A percentile compares a stretch with the other conserved stretches of the same genome.
Evolutionary conservation across 352 stramenopile species (phyloP).

Genomic region (Elongisporangium anandrum): DNA sequence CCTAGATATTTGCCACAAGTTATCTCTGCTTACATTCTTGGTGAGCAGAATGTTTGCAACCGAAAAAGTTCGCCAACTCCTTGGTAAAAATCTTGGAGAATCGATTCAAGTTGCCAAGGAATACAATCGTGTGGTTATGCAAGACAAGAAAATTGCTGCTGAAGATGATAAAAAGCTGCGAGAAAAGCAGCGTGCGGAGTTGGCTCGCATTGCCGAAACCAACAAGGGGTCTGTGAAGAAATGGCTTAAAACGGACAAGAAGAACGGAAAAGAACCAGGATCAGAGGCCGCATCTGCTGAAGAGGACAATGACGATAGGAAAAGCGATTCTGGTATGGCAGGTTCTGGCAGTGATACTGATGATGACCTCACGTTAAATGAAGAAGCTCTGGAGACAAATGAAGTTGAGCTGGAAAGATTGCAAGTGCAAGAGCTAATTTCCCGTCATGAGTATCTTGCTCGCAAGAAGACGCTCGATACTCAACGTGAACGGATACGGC

Average conservation of each 20-base stretch:
- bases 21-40: conserved; percentile 68
- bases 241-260: conserved; percentile 59
- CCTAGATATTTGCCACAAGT: conserved; percentile 57
- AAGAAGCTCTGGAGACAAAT: conserved; percentile 60
- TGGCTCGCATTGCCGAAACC: conserved; percentile 40
- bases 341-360: conserved; percentile 60
- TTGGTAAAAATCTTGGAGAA: conserved; percentile 57
- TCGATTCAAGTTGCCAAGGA: conserved; percentile 61
- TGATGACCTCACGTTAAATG: conserved; percentile 50
- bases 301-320: conserved; percentile 27
- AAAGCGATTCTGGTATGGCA: conserved; percentile 25
- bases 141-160: conserved; percentile 55
- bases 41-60: conserved; percentile 52
- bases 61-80: conserved; percentile 55
- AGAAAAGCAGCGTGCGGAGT: conserved; percentile 67
- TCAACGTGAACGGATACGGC: conserved; percentile 56
- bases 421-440: conserved; percentile 58
- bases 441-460: conserved; percentile 75
- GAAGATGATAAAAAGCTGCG: conserved; percentile 82
- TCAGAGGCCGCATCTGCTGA: conserved; percentile 9
- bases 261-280: conserved; percentile 17
- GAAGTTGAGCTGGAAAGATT: conserved; percentile 74
- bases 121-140: conserved; percentile 60
- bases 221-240: conserved; percentile 57
- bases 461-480: conserved; percentile 69